phyloP scores from a whole-genome alignment of 495 filamentous ascomycete species.

The Aspergillus olivimuriae region DNA sequence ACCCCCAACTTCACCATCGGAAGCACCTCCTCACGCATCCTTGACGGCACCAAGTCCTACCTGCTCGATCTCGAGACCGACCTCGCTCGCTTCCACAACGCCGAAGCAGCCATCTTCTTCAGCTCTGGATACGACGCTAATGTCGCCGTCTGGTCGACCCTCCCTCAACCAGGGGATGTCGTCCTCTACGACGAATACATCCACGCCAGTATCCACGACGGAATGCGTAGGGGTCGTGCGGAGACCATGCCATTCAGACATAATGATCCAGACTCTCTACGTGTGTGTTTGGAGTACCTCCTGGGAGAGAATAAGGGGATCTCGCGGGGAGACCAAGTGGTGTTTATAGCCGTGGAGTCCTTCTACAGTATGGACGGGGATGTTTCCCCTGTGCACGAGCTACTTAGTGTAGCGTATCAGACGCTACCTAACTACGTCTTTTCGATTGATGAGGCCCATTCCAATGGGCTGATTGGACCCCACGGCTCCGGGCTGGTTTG shows the following conservation, averaged over 20 bases:
- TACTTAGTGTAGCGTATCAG: not conserved
- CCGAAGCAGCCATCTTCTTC: not conserved
- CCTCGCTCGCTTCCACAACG: not conserved
- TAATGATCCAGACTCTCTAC: not conserved
- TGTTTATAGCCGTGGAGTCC: slow-evolving; percentile 3
- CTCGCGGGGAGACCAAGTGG: not conserved
- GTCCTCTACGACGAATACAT: slow-evolving; percentile 1
- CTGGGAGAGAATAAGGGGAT: not conserved
- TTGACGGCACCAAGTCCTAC: not conserved
- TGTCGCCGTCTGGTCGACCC: not conserved
- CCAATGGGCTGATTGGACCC: slow-evolving; percentile 1
- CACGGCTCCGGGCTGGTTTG: not conserved
- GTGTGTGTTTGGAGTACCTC: not conserved
- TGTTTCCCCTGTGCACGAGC: not conserved
- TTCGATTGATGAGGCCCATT: slow-evolving; percentile 3
- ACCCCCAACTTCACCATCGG: not conserved
- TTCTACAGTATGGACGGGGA: slow-evolving; percentile 6
- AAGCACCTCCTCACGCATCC: not conserved
- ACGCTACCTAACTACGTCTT: slow-evolving; percentile 1
- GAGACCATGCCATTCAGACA: not conserved
- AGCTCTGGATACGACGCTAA: slow-evolving; percentile 3
- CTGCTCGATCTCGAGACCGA: not conserved
- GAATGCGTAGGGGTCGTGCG: not conserved
- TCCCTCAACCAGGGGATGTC: slow-evolving; percentile 1
- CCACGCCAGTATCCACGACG: slow-evolving; percentile 2